Conservation (phyloP, 2,329 filamentous ascomycete genomes). For the Mollisia scopiformis region DNA sequence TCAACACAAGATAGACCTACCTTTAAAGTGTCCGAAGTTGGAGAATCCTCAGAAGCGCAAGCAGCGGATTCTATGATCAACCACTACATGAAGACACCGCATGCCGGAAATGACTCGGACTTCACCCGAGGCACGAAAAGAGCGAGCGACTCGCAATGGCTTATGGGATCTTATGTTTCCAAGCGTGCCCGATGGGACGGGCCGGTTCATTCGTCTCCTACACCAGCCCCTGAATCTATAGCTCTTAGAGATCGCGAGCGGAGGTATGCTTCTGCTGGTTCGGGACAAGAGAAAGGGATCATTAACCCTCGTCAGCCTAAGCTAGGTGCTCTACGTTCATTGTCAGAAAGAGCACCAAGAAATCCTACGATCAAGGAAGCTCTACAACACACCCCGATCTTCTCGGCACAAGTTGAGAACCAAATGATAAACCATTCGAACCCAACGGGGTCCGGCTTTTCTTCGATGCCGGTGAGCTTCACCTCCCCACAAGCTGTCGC, state of each 20-base stretch:
- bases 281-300: too few species aligned
- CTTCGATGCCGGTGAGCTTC: background rate
- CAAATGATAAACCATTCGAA: background rate
- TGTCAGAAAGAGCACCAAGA: background rate
- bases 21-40: background rate
- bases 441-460: background rate
- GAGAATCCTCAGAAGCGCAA: background rate
- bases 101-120: background rate
- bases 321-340: too few species aligned
- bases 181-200: slow-evolving; percentile 35
- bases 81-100: slow-evolving; percentile 2
- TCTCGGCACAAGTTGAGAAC: background rate
- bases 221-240: slow-evolving; percentile 23
- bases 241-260: slow-evolving; percentile 8
- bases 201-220: slow-evolving; percentile 31
- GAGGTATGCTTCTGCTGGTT: slow-evolving; percentile 7
- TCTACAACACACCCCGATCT: background rate
- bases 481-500: background rate
- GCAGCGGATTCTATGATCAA: slow-evolving; percentile 14
- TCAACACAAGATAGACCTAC: background rate
- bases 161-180: slow-evolving; percentile 34
- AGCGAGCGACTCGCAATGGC: slow-evolving; percentile 29
- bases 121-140: slow-evolving; percentile 22
- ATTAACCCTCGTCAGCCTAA: background rate
- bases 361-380: background rate